These are phyloP conservation scores for Cladosporium sp. DNA, from an alignment of 2,329 filamentous ascomycete species.

Conservation along the genomic window DNA sequence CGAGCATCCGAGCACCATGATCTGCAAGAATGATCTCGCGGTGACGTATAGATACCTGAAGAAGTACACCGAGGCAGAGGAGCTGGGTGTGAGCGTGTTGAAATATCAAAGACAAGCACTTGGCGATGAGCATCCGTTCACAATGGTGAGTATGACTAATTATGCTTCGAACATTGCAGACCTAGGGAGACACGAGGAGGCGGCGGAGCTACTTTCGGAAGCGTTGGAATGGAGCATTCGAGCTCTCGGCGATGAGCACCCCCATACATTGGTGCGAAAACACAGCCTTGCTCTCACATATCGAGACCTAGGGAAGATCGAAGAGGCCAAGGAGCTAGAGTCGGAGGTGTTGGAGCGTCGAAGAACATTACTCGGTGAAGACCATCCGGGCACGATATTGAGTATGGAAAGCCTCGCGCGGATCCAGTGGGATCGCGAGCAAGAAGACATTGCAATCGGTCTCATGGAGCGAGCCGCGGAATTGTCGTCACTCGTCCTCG, in stretches of 20 bases:
- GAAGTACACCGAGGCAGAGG: neutral
- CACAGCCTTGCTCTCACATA: constrained; percentile 9
- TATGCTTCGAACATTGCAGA: no score
- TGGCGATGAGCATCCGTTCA: neutral
- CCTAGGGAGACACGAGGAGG: no score
- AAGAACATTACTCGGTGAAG: neutral
- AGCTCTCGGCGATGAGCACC: no score
- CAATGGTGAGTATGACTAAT: neutral
- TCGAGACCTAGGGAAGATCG: constrained; percentile 1
- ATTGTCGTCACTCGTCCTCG: no score
- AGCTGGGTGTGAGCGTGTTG: neutral
- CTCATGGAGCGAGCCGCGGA: no score
- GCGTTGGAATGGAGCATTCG: no score
- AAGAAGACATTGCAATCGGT: no score
- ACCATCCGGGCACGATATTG: constrained; percentile 14
- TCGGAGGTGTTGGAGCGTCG: neutral
- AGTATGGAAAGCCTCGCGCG: neutral
- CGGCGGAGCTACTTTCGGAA: no score
- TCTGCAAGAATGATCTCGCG: constrained; percentile 9
- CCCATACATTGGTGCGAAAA: no score
- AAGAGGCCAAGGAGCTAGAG: constrained; percentile 10
- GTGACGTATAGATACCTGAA: neutral
- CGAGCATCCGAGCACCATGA: constrained; percentile 12
- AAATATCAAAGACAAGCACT: neutral
- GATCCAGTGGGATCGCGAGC: no score